Percentiles rank a stretch among this genome's conserved stretches.
Evolutionary conservation across 2,329 filamentous ascomycete genomes (phyloP).

Genomic region (Ascochyta clinopodiicola): DNA sequence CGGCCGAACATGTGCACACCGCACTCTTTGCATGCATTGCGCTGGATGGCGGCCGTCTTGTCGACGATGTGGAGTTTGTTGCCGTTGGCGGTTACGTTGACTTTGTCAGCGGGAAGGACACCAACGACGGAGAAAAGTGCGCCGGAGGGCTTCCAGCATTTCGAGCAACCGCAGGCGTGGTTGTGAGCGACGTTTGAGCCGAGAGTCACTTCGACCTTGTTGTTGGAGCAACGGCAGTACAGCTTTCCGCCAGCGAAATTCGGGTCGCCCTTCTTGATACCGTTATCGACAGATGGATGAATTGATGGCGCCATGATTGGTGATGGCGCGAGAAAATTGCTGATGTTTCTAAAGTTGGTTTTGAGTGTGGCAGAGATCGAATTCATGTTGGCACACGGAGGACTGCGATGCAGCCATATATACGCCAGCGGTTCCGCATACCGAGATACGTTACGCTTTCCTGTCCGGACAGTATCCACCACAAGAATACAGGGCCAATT

Average conservation of each 20-base stretch:
- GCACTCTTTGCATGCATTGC: slow-evolving; percentile 55
- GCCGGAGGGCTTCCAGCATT: slow-evolving; percentile 73
- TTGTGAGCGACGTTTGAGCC: slow-evolving; percentile 68
- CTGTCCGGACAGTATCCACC: slow-evolving; percentile 7
- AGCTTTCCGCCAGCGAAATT: slow-evolving; percentile 67
- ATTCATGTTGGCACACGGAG: not conserved
- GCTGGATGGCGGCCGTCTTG: slow-evolving; percentile 62
- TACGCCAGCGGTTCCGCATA: slow-evolving; percentile 21
- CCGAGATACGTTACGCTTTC: slow-evolving; percentile 5
- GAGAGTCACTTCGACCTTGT: slow-evolving; percentile 66
- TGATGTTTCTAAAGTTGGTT: slow-evolving; percentile 17
- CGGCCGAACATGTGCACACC: slow-evolving; percentile 70
- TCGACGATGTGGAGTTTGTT: slow-evolving; percentile 63
- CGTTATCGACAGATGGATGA: slow-evolving; percentile 69
- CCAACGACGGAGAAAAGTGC: slow-evolving; percentile 70
- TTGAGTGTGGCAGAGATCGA: not conserved
- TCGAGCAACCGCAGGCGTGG: slow-evolving; percentile 74
- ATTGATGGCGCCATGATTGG: slow-evolving; percentile 52
- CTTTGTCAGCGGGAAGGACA: slow-evolving; percentile 63
- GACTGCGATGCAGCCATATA: slow-evolving; percentile 7
- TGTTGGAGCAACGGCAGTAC: slow-evolving; percentile 63
- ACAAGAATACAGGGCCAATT: not conserved
- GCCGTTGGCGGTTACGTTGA: slow-evolving; percentile 64
- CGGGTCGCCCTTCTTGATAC: slow-evolving; percentile 62
- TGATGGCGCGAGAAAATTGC: not conserved